A percentile compares a stretch with the other conserved stretches of the same genome.
phyloP scores from a whole-genome alignment of 192 early-diverging fungal genomes.

The Helicostylum pulchrum region DNA sequence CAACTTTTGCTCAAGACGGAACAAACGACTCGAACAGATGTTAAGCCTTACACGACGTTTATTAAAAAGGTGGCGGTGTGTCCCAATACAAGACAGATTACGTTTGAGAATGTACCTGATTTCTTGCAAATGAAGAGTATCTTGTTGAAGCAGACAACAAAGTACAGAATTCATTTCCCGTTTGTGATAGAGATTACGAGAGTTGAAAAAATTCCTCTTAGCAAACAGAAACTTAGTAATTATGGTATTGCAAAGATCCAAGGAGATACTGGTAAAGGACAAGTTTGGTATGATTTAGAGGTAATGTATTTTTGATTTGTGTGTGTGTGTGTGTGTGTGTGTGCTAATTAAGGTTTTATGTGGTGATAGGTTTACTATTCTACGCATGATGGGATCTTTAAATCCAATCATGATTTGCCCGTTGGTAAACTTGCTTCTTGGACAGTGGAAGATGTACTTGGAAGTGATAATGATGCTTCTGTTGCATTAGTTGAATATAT shows the following conservation, averaged over 20 bases:
- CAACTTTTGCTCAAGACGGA: constrained; percentile 24
- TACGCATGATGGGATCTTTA: constrained; percentile 19
- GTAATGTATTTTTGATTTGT: constrained; percentile 4
- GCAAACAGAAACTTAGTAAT: constrained; percentile 10
- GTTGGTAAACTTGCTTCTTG: constrained; percentile 34
- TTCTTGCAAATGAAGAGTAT: constrained; percentile 36
- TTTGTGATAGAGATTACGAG: constrained; percentile 40
- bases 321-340: neutral
- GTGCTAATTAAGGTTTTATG: neutral
- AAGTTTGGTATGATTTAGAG: constrained; percentile 38
- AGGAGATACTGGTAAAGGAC: constrained; percentile 28
- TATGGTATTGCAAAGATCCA: constrained; percentile 25
- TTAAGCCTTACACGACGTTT: constrained; percentile 44
- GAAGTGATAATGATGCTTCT: constrained; percentile 4
- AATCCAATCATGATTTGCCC: constrained; percentile 26
- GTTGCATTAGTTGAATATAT: constrained; percentile 30
- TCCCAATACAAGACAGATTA: constrained; percentile 16
- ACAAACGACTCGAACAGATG: constrained; percentile 27
- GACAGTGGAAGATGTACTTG: constrained; percentile 38
- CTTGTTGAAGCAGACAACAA: constrained; percentile 25
- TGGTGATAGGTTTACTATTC: constrained; percentile 20
- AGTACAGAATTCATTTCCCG: constrained; percentile 38
- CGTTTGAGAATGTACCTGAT: constrained; percentile 38
- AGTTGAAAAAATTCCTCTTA: constrained; percentile 31
- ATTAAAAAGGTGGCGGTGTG: constrained; percentile 40